Evolutionary conservation across 768 basidiomycete species (phyloP).

Genomic region (Lactifluus pinguis): DNA sequence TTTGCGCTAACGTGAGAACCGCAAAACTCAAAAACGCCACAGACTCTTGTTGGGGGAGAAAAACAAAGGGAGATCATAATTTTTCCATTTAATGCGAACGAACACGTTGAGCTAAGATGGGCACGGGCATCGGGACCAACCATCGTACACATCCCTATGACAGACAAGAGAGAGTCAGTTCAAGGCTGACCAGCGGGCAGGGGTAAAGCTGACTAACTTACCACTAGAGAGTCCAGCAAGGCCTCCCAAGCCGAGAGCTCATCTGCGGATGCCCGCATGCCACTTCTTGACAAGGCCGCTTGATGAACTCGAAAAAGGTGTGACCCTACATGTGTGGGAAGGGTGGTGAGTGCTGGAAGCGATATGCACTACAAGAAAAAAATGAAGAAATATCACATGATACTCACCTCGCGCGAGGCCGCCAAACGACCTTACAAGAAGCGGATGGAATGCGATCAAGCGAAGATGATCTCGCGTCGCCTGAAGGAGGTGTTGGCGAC

Average conservation of each 20-base stretch:
- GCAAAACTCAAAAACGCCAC: constrained; percentile 10
- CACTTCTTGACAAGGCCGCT: constrained; percentile 21
- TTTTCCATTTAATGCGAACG: constrained; percentile 15
- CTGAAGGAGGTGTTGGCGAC: constrained; percentile 20
- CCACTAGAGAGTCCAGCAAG: constrained; percentile 12
- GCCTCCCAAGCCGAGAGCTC: constrained; percentile 20
- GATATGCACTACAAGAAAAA: neutral
- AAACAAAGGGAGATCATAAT: constrained; percentile 2
- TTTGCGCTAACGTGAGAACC: constrained; percentile 4
- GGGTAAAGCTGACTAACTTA: neutral
- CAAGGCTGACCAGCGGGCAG: neutral
- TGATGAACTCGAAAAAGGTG: constrained; percentile 19
- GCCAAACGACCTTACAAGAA: constrained; percentile 34
- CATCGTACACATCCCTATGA: constrained; percentile 12
- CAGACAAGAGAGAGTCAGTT: neutral
- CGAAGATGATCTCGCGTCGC: constrained; percentile 25
- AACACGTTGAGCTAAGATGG: constrained; percentile 13
- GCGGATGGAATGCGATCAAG: constrained; percentile 31
- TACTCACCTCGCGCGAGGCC: constrained; percentile 28
- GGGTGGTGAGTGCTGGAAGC: neutral
- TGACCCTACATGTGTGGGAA: neutral
- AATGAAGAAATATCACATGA: neutral
- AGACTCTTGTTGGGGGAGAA: neutral
- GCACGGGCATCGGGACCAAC: constrained; percentile 7
- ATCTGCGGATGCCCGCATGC: constrained; percentile 22